Conservation (phyloP, 306 rosid species). For the Castanea crenata region DNA sequence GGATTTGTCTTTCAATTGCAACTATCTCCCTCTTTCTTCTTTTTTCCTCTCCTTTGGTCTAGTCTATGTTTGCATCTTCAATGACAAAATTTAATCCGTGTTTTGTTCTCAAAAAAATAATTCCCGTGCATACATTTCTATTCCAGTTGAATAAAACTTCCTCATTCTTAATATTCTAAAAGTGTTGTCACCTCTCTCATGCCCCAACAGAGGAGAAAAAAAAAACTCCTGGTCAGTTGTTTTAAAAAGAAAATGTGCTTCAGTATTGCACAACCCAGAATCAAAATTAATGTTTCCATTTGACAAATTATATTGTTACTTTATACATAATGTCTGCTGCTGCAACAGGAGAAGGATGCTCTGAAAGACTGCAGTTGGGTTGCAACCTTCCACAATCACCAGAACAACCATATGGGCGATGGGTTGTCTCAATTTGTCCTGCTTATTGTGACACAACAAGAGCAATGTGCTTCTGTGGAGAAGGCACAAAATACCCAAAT, state of each 20-base stretch:
- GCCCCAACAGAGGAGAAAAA: too few relatives aligned
- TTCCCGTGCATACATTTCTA: too few relatives aligned
- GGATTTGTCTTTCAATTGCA: too few relatives aligned
- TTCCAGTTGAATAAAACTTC: not conserved
- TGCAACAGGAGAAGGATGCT: slow-evolving; percentile 77
- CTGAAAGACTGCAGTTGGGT: slow-evolving; percentile 54
- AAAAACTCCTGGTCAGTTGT: not conserved
- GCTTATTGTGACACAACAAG: slow-evolving; percentile 82
- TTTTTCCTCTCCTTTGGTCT: not conserved
- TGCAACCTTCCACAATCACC: slow-evolving; percentile 67
- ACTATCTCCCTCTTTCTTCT: not conserved
- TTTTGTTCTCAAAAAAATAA: not conserved
- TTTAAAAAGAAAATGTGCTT: slow-evolving; percentile 17
- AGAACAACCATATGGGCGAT: slow-evolving; percentile 66
- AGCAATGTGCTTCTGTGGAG: slow-evolving; percentile 99
- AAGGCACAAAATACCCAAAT: slow-evolving; percentile 89
- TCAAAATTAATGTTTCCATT: slow-evolving; percentile 1
- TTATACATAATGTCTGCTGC: slow-evolving; percentile 9
- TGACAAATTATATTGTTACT: slow-evolving; percentile 18
- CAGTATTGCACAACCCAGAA: slow-evolving; percentile 1
- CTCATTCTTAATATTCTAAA: not conserved
- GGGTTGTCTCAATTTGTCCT: slow-evolving; percentile 95
- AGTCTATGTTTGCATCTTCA: not conserved
- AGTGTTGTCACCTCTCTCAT: not conserved
- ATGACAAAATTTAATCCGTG: not conserved